A percentile compares a stretch with the other conserved stretches of the same genome.
Conservation (phyloP, 495 filamentous ascomycete species). For the Xeromyces bisporus region DNA sequence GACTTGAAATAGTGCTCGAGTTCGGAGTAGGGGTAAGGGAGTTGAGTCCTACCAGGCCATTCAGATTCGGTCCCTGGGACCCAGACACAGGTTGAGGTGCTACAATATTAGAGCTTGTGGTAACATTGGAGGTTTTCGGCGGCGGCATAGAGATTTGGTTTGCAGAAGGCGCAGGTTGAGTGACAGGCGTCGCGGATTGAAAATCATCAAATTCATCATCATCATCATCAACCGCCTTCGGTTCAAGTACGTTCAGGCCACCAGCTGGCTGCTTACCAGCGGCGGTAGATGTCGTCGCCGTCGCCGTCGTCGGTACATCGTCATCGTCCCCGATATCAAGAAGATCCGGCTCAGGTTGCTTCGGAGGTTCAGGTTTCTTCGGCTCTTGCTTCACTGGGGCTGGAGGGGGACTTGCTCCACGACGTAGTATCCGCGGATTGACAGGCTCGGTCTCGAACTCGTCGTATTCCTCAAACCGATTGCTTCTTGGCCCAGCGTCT, state of each 20-base stretch:
- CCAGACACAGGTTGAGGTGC: constrained; percentile 70
- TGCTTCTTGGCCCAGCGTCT: constrained; percentile 41
- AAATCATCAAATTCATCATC: constrained; percentile 99
- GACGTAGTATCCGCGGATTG: constrained; percentile 28
- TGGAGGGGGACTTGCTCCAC: constrained; percentile 21
- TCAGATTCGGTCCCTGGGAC: constrained; percentile 62
- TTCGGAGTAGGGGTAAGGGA: constrained; percentile 59
- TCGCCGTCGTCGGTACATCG: constrained; percentile 28
- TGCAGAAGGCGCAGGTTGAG: constrained; percentile 19
- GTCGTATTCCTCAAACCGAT: constrained; percentile 92
- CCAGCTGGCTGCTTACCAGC: constrained; percentile 32
- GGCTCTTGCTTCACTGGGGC: constrained; percentile 26
- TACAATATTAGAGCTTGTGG: constrained; percentile 47
- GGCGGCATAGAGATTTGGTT: constrained; percentile 28
- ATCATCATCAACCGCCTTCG: constrained; percentile 51
- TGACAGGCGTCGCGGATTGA: constrained; percentile 57
- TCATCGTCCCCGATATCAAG: constrained; percentile 75
- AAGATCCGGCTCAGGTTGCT: constrained; percentile 72
- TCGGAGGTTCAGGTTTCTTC: constrained; percentile 47
- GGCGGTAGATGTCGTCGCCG: constrained; percentile 31
- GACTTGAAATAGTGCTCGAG: constrained; percentile 29
- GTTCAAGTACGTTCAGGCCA: constrained; percentile 39
- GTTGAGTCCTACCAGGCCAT: constrained; percentile 59
- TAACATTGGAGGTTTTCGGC: constrained; percentile 46
- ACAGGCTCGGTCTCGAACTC: constrained; percentile 72